phyloP scores from a whole-genome alignment of 2,329 filamentous ascomycete species.

The Penicillium sp. region DNA sequence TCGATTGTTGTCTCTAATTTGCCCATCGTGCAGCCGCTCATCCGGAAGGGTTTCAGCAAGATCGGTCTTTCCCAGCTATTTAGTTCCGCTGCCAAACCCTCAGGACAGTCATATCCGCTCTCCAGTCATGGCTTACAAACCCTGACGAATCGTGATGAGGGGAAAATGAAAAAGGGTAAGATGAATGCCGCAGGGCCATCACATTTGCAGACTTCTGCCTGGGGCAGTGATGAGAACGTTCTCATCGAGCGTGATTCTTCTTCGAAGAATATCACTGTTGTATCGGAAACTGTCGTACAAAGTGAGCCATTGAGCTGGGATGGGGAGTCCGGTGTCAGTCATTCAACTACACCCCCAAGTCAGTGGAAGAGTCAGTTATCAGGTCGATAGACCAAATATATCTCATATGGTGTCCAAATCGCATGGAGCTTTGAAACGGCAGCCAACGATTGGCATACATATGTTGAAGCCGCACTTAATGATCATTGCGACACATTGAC shows the following conservation, averaged over 20 bases:
- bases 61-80: constrained; percentile 30
- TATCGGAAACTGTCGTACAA: constrained; percentile 27
- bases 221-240: constrained; percentile 33
- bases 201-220: constrained; percentile 20
- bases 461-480: too few relatives aligned
- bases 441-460: too few relatives aligned
- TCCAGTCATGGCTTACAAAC: constrained; percentile 13
- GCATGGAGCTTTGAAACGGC: too few relatives aligned
- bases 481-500: too few relatives aligned
- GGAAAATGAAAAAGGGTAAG: constrained; percentile 14
- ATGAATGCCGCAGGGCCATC: constrained; percentile 8
- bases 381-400: too few relatives aligned
- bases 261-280: constrained; percentile 26
- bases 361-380: constrained; percentile 6
- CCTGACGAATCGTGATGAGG: constrained; percentile 14
- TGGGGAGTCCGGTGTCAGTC: background rate
- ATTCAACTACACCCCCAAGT: constrained; percentile 13
- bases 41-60: constrained; percentile 25
- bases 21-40: constrained; percentile 40
- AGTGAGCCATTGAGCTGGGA: constrained; percentile 20
- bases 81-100: constrained; percentile 22
- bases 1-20: constrained; percentile 43
- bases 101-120: constrained; percentile 21
- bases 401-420: too few relatives aligned
- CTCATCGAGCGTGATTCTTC: constrained; percentile 7